These are phyloP conservation scores for Kitagawia praeruptora DNA, from an alignment of 129 eudicot species.

Conservation along the genomic window DNA sequence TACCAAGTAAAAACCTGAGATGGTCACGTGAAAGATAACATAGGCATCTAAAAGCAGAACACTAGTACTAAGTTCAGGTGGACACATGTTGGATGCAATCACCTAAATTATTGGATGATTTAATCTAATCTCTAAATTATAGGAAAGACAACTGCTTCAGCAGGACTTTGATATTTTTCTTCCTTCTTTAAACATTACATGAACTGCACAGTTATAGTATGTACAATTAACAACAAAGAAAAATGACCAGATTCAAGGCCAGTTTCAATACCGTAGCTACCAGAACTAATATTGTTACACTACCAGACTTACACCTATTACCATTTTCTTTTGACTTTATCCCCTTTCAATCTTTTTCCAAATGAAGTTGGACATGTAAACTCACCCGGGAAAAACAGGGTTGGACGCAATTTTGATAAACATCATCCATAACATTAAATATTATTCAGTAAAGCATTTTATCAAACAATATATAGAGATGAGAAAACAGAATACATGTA, in stretches of 20 bases:
- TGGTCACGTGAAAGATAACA: background rate
- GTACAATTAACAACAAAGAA: background rate
- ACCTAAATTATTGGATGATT: background rate
- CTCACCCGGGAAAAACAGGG: no score
- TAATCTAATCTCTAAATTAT: background rate
- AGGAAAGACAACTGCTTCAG: background rate
- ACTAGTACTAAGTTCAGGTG: background rate
- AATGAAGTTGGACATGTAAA: no score
- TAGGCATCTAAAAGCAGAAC: background rate
- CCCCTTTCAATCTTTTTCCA: no score
- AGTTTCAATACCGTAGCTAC: background rate
- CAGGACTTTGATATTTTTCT: background rate
- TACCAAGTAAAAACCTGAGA: constrained; percentile 91
- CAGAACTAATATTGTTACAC: no score
- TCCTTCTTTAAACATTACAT: background rate
- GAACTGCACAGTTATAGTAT: background rate
- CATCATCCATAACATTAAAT: no score
- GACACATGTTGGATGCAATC: background rate
- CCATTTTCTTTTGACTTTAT: no score
- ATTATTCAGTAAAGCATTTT: no score
- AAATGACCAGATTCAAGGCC: background rate
- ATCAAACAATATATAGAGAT: no score
- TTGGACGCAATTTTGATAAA: no score
- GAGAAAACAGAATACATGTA: no score
- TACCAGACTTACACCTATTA: no score